phyloP scores from a whole-genome alignment of 306 rosid species.

The Sophora flavescens region DNA sequence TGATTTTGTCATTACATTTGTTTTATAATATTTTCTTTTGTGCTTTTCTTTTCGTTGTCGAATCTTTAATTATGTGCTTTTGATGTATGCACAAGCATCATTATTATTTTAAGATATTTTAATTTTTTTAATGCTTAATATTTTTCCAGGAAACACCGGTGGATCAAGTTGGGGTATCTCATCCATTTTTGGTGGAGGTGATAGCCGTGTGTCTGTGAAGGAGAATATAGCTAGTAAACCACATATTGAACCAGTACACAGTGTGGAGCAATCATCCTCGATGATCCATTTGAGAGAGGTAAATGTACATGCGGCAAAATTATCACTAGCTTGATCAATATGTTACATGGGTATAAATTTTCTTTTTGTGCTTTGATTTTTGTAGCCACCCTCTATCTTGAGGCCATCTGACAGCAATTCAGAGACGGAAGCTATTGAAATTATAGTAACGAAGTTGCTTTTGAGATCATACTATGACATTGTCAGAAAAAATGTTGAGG shows the following conservation, averaged over 20 bases:
- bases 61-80: conserved; percentile 26
- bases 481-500: conserved; percentile 92
- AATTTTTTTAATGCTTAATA: conserved; percentile 29
- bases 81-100: conserved; percentile 15
- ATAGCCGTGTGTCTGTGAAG: conserved; percentile 66
- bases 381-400: conserved; percentile 92
- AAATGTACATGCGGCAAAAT: conserved; percentile 28
- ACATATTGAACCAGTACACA: conserved; percentile 66
- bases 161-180: conserved; percentile 92
- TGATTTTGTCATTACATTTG: not conserved
- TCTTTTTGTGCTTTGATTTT: conserved; percentile 28
- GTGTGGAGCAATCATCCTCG: conserved; percentile 72
- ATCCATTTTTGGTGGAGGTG: conserved; percentile 89
- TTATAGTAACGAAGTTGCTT: conserved; percentile 79
- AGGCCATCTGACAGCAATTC: conserved; percentile 87
- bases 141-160: conserved; percentile 64
- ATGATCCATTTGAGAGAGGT: conserved; percentile 96
- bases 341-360: conserved; percentile 38
- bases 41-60: conserved; percentile 12
- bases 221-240: conserved; percentile 63
- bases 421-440: conserved; percentile 85
- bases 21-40: conserved; percentile 14
- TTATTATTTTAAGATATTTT: conserved; percentile 20
- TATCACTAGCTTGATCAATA: conserved; percentile 23
- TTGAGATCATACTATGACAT: conserved; percentile 93